Base-by-base conservation (phyloP, 176 grass and related monocot genomes). In the Hsuehochloa calcarea region DNA sequence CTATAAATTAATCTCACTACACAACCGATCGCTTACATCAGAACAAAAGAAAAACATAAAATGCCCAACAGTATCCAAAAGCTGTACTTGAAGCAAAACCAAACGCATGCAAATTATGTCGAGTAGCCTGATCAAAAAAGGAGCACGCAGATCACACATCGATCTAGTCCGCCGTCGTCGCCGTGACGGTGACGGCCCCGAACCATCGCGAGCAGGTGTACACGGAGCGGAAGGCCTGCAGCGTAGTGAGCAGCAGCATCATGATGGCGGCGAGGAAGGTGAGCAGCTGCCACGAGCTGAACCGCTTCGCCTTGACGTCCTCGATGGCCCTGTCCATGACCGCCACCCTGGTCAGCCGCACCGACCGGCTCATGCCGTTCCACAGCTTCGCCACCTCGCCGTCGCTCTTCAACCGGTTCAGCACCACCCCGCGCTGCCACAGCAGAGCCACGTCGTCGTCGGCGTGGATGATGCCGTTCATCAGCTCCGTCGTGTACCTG, bases 391-490 rank as follows among this genome's bases (percentile, higher is more conserved):
- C 89, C 15, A 43, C 95, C 54, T 91, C 90, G 17, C 73, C 62
- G 56, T 97, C 95, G 46, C 88, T 94, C 89, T 97, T 97, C 95
- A 97, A 75, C 63, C 80, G 95, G 74, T 97, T 97, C 70, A 90
- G 66, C 54, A 94, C 64, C 83, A 97, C 87, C 19, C 90, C 90
- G 14, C 35, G 73, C 83, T 81, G 49, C 59, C 95, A 80, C 25
- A 97, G 83, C 77, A 88, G 37, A n/a, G 87, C 85, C 52, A 91
- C 95, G 83, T 97, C 95, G 29, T 86, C 88, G 84, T 89, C 92
- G 4, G 81, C 84, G 89, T 97, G 88, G 71, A 97, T 88, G 80
- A 97, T 93, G 11, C 95, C 92, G 78, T 97, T 94, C 92, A 97
- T 94, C 68, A 97, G 86, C 93, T 97, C 90, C 20, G 92, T 97